These are phyloP conservation scores for Pneumocystis carinii DNA, from an alignment of 1,139 yeast species.

Conservation along the genomic window DNA sequence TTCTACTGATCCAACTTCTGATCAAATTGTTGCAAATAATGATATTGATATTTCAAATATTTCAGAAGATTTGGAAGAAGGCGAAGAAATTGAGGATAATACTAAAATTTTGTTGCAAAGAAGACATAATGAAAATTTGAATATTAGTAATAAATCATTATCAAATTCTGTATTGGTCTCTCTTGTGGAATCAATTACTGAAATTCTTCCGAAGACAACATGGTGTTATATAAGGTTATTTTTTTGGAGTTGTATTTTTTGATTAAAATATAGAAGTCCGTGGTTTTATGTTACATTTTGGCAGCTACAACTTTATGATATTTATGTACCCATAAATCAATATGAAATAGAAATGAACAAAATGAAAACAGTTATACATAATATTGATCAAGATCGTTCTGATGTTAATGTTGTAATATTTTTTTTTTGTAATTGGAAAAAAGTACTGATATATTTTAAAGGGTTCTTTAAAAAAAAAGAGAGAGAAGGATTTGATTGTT, in stretches of 20 bases:
- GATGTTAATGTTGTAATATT: neutral
- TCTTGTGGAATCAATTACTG: neutral
- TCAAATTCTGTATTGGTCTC: neutral
- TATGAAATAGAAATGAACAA: conserved; percentile 34
- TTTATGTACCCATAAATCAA: conserved; percentile 38
- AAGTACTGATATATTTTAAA: neutral
- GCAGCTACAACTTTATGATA: conserved; percentile 62
- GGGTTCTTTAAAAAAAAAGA: neutral
- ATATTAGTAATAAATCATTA: neutral
- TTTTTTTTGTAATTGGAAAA: neutral
- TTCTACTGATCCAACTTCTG: neutral
- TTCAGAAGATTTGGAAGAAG: neutral
- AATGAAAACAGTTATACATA: neutral
- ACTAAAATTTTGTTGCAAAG: neutral
- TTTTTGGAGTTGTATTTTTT: neutral
- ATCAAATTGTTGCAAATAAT: neutral
- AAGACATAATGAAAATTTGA: neutral
- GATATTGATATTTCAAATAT: neutral
- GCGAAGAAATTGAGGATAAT: neutral
- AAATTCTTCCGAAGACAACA: neutral
- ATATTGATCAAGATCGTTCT: neutral
- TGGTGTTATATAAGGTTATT: conserved; percentile 1
- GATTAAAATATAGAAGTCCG: conserved; percentile 14
- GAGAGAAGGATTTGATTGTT: neutral
- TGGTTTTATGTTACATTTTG: conserved; percentile 52